Evolutionary conservation across 1,284 basidiomycete genomes (phyloP), one percentile per base, ranked within the genome.

Genomic region (Boletus sp.): DNA sequence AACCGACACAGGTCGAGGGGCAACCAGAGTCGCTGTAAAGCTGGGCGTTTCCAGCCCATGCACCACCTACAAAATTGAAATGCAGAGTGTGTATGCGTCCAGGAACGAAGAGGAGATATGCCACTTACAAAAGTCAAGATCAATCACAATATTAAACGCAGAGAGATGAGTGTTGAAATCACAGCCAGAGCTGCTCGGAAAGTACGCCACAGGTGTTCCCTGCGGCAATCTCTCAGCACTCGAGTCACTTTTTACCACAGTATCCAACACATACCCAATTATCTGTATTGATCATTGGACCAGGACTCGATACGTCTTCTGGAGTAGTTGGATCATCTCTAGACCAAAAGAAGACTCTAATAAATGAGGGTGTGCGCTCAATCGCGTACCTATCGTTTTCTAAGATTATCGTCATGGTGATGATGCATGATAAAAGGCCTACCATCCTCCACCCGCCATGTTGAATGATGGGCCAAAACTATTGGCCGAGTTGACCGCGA

Each of bases 401-500:
- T 19, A 7, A 11, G 10, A n/a, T 60, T 25, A 37, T 59, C 23
- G 35, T 40, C 23, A 25, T 30, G 11, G 11, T 4, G 13, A 37
- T 17, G 16, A 43, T 28, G 14, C 3, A 33, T 21, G n/a, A 8
- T 46, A 48, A 10, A 19, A 11, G 7, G 38, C 59, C 6, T 52
- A 75, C 82, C 83, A 89, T 66, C 87, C 87, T 38, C 89, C 89
- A 19, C 86, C 85, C 35, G 78, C 79, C 19, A 67, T 65, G 69
- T 91, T 90, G 76, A 90, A 89, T 6, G 68, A 63, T 0, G 85
- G 81, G 0, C 89, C 90, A 68, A 82, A 91, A 67, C 82, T 87
- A 50, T 76, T 73, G 0, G 72, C 53, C 46, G 76, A 77, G 56
- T 64, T 74, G 59, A 83, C 72, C 38, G 76, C 71, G 30, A 91